Base-by-base conservation (phyloP, 768 basidiomycete species). In the Phanerochaete carnosa region DNA sequence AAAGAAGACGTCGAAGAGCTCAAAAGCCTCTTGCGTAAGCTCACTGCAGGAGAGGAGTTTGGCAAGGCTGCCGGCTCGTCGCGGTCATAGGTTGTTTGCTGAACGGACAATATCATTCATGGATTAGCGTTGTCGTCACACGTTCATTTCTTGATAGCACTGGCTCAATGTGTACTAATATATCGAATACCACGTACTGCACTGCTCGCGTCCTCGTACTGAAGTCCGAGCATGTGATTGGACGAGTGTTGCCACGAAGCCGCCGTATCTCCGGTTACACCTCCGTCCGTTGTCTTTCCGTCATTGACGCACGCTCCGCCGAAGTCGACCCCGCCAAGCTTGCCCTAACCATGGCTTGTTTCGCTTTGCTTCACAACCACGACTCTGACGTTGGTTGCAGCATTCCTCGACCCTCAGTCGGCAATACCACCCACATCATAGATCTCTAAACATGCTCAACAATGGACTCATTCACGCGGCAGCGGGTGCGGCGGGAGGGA, bases 401-500 rank as follows among this genome's bases (percentile, higher is more conserved):
- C 39, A 43, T 19, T 19, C 11, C 19, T 19, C 16, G 11, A 12
- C 33, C 33, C 8, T 15, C 19, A 2, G 23, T 9, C 39, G 3
- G 32, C n/a, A 9, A 6, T 3, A 9, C 16, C n/a, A 7, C n/a
- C 29, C 32, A 13, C 12, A 52, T 13, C 8, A 6, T 55, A 37
- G 32, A 39, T 19, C 4, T 16, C n/a, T 25, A 33, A 23, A 15
- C 45, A 74, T 74, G 74, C 37, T 66, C 29, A 72, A 69, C 63
- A 92, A 98, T 74, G 93, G 92, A 51, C 75, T 86, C 15, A 89
- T 97, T 29, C 94, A 98, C 66, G 84, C 95, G 37, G 68, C 91
- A 13, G 92, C 95, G 19, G 97, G 97, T 13, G 94, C 94, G 19
- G 84, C 88, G 1, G 95, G 94, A 51, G 96, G 96, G 26, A 89